Evolutionary conservation across 2,329 filamentous ascomycete genomes (phyloP).

Genomic region (Epichloe bromicola): DNA sequence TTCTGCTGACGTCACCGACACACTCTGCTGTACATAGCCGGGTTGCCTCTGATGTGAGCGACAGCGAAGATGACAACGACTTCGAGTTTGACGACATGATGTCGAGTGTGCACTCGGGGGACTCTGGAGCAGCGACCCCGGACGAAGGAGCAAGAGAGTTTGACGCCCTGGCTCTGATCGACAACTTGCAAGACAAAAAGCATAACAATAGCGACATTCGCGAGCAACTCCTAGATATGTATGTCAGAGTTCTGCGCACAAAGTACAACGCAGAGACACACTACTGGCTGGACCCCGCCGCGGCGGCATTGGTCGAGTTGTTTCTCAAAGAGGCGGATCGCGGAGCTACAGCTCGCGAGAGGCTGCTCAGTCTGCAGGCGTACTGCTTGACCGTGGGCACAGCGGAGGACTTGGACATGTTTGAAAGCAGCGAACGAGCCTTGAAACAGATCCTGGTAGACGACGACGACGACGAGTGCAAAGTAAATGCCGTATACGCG

Average conservation of each 20-base stretch:
- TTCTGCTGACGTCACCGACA: constrained; percentile 39
- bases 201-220: constrained; percentile 60
- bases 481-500: constrained; percentile 61
- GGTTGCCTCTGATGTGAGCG: constrained; percentile 47
- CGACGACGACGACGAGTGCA: constrained; percentile 50
- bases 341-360: constrained; percentile 56
- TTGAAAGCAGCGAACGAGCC: constrained; percentile 15
- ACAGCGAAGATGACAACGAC: constrained; percentile 34
- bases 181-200: constrained; percentile 62
- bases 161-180: constrained; percentile 49
- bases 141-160: constrained; percentile 55
- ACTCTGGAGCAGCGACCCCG: constrained; percentile 37
- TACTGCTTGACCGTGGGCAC: constrained; percentile 55
- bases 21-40: constrained; percentile 48
- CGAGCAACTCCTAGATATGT: constrained; percentile 31
- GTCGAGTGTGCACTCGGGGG: constrained; percentile 27
- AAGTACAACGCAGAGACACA: constrained; percentile 21
- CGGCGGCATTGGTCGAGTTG: constrained; percentile 44
- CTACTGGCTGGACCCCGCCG: constrained; percentile 40
- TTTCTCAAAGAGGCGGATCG: constrained; percentile 59
- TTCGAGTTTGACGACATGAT: constrained; percentile 30
- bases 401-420: constrained; percentile 42
- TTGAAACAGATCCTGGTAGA: constrained; percentile 25
- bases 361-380: constrained; percentile 56
- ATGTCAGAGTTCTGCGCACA: constrained; percentile 40